phyloP scores from a whole-genome alignment of 169 alveolate genomes.

The Fabrea salina region DNA sequence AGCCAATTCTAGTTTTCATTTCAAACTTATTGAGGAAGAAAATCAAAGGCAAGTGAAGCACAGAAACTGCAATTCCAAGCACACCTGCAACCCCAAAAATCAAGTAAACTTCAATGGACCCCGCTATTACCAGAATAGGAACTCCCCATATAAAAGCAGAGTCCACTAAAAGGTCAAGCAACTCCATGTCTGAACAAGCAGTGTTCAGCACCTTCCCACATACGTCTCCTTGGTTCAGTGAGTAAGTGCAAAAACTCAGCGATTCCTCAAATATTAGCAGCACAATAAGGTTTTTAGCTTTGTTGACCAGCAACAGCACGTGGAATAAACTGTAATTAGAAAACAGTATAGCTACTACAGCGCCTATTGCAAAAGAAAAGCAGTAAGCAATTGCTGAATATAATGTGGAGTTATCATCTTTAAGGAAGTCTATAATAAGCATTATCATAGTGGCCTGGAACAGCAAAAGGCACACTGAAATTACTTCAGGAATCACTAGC shows the following conservation, averaged over 20 bases:
- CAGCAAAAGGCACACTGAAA: neutral
- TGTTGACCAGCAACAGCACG: too few relatives aligned
- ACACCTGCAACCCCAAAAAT: neutral
- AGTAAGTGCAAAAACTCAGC: neutral
- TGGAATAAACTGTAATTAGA: too few relatives aligned
- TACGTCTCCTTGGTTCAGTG: neutral
- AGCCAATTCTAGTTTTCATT: neutral
- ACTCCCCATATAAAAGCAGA: neutral
- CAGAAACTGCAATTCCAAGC: neutral
- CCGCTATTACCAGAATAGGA: neutral
- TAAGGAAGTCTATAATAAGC: neutral
- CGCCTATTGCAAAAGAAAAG: neutral
- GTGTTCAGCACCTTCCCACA: neutral
- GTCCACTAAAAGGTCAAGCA: neutral
- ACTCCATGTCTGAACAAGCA: conserved; percentile 1
- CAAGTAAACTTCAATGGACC: neutral
- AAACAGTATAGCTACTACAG: neutral
- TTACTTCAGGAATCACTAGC: neutral
- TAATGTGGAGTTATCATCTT: neutral
- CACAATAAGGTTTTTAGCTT: too few relatives aligned
- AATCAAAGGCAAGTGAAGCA: conserved; percentile 11
- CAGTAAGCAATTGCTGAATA: neutral
- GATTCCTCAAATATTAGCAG: neutral
- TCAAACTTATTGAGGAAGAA: neutral
- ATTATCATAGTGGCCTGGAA: neutral